Evolutionary conservation across 805 yeast genomes (phyloP).

Genomic region (Suhomyces emberorum): DNA sequence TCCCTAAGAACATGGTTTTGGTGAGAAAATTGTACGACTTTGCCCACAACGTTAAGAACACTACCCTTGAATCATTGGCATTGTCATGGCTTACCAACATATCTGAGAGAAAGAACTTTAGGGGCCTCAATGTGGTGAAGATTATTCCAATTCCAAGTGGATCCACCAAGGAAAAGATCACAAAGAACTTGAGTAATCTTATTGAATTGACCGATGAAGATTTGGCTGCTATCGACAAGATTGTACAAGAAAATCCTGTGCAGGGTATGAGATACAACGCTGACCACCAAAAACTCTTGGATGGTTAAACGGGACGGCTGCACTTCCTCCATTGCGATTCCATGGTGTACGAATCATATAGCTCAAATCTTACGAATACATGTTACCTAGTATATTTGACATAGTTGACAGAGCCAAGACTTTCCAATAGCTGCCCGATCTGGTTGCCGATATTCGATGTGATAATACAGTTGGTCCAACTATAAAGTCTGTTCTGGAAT

Average conservation of each 20-base stretch:
- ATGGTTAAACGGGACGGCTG: too few species aligned
- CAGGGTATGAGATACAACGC: slow-evolving; percentile 57
- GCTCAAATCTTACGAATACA: too few species aligned
- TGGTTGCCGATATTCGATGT: too few species aligned
- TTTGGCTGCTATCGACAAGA: slow-evolving; percentile 48
- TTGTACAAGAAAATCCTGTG: slow-evolving; percentile 42
- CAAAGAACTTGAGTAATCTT: slow-evolving; percentile 51
- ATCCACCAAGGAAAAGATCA: slow-evolving; percentile 54
- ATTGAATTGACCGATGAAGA: slow-evolving; percentile 54
- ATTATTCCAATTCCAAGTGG: slow-evolving; percentile 83
- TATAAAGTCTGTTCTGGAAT: too few species aligned
- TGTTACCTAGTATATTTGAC: too few species aligned
- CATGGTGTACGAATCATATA: too few species aligned
- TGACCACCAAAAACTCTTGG: slow-evolving; percentile 2
- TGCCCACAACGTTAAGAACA: slow-evolving; percentile 44
- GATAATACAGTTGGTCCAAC: too few species aligned
- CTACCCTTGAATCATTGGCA: slow-evolving; percentile 55
- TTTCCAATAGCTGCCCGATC: too few species aligned
- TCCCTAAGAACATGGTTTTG: slow-evolving; percentile 49
- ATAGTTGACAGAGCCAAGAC: too few species aligned
- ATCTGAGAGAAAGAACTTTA: slow-evolving; percentile 56
- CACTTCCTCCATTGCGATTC: too few species aligned
- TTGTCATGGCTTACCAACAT: slow-evolving; percentile 51
- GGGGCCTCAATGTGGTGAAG: slow-evolving; percentile 44
- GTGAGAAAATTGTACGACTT: slow-evolving; percentile 48